Percentiles rank a stretch among this genome's conserved stretches.
phyloP scores from a whole-genome alignment of 164 flowering plant species.

The Vitis labrusca region DNA sequence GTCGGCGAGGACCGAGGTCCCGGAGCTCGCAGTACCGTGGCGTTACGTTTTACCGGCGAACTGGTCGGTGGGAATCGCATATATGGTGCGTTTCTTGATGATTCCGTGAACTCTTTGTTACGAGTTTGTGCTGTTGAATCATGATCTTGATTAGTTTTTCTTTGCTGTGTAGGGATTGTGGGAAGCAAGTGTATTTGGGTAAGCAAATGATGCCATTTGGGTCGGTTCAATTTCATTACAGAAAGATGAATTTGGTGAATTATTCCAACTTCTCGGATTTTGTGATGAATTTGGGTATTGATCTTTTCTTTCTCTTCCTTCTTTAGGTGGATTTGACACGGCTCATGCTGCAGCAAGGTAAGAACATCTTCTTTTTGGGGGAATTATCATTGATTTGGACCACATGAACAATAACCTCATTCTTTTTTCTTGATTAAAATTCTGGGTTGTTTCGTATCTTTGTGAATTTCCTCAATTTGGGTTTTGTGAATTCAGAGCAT shows the following conservation, averaged over 20 bases:
- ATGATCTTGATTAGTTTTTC: background rate
- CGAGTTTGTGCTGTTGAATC: background rate
- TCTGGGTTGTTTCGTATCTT: background rate
- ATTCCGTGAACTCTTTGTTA: background rate
- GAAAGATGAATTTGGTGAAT: background rate
- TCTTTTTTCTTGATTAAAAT: background rate
- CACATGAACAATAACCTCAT: too few relatives aligned
- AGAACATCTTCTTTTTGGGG: background rate
- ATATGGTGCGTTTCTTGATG: conserved; percentile 51
- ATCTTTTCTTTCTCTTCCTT: background rate
- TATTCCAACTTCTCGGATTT: background rate
- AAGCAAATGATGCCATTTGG: conserved; percentile 6
- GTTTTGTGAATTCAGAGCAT: conserved; percentile 54
- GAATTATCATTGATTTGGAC: background rate
- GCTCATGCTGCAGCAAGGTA: conserved; percentile 78
- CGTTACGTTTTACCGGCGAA: conserved; percentile 88
- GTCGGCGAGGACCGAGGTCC: conserved; percentile 94
- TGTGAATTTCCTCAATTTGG: background rate
- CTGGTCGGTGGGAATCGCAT: conserved; percentile 96
- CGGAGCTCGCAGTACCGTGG: conserved; percentile 92
- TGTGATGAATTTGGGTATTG: background rate
- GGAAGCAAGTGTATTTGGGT: conserved; percentile 75
- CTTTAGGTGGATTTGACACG: conserved; percentile 73
- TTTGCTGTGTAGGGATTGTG: conserved; percentile 57
- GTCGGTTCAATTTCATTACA: background rate